Percentiles rank a stretch among this genome's conserved stretches.
phyloP scores from a whole-genome alignment of 2,329 filamentous ascomycete species.

The Daldinia eschscholtzii region DNA sequence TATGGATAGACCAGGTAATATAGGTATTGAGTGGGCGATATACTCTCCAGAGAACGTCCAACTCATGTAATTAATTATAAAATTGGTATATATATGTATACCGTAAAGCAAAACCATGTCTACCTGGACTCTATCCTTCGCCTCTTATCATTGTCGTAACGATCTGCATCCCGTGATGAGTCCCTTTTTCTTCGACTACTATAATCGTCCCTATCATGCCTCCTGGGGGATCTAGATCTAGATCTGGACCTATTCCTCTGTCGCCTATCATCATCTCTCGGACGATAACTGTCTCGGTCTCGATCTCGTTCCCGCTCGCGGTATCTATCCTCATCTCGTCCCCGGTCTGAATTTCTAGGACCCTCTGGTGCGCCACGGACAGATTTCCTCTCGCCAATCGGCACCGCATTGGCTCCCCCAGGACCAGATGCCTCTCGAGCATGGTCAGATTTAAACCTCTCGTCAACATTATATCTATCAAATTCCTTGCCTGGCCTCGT shows the following conservation, averaged over 20 bases:
- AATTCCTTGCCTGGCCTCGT: slow-evolving; percentile 56
- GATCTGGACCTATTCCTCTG: slow-evolving; percentile 62
- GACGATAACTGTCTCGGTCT: slow-evolving; percentile 51
- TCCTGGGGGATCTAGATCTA: slow-evolving; percentile 67
- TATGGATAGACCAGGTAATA: slow-evolving; percentile 4
- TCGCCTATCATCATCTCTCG: slow-evolving; percentile 53
- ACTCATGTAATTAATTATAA: slow-evolving; percentile 4
- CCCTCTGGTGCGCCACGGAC: slow-evolving; percentile 52
- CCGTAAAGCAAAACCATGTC: not conserved
- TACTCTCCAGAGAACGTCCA: not conserved
- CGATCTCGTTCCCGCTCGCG: slow-evolving; percentile 47
- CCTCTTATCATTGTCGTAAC: slow-evolving; percentile 71
- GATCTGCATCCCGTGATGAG: slow-evolving; percentile 66
- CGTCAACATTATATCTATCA: slow-evolving; percentile 66
- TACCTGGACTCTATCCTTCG: slow-evolving; percentile 64
- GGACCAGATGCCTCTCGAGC: slow-evolving; percentile 62
- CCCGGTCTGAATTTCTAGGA: slow-evolving; percentile 55
- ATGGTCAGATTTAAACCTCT: slow-evolving; percentile 75
- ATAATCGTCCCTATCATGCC: slow-evolving; percentile 58
- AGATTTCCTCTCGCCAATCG: slow-evolving; percentile 72
- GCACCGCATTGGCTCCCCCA: slow-evolving; percentile 76
- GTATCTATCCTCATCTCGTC: slow-evolving; percentile 46
- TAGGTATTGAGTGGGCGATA: slow-evolving; percentile 1
- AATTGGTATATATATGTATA: not conserved
- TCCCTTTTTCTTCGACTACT: slow-evolving; percentile 68